A percentile compares a stretch with the other conserved stretches of the same genome.
These are phyloP conservation scores for Nigrograna mackinnonii DNA, from an alignment of 2,329 filamentous ascomycete genomes.

Conservation along the genomic window DNA sequence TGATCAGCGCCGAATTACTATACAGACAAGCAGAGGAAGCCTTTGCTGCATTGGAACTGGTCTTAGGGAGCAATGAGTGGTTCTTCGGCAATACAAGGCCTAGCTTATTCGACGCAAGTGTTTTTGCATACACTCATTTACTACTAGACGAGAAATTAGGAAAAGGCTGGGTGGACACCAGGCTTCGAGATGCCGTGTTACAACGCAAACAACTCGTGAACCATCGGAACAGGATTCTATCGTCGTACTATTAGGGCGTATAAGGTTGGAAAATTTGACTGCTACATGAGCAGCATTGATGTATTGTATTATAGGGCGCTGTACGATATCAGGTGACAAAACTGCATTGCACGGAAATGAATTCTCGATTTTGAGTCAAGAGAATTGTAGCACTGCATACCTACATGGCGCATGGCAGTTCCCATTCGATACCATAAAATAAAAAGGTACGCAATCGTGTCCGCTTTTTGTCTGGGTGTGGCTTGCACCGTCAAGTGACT, in stretches of 20 bases:
- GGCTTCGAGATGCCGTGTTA: slow-evolving; percentile 60
- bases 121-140: slow-evolving; percentile 89
- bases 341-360: too few species aligned
- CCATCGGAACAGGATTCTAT: slow-evolving; percentile 64
- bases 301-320: too few species aligned
- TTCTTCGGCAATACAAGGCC: slow-evolving; percentile 65
- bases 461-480: too few species aligned
- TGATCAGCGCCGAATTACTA: slow-evolving; percentile 60
- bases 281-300: too few species aligned
- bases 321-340: too few species aligned
- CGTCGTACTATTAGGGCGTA: slow-evolving; percentile 2
- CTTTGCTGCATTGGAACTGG: slow-evolving; percentile 62
- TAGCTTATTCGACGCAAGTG: slow-evolving; percentile 79
- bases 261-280: too few species aligned
- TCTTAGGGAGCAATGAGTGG: slow-evolving; percentile 62
- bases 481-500: slow-evolving; percentile 1
- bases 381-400: too few species aligned
- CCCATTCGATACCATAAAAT: slow-evolving; percentile 14
- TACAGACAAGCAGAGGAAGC: slow-evolving; percentile 65
- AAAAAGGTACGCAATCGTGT: slow-evolving; percentile 3
- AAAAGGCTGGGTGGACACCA: slow-evolving; percentile 63
- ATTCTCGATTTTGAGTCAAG: too few species aligned
- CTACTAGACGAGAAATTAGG: slow-evolving; percentile 67
- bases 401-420: slow-evolving; percentile 6
- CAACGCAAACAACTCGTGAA: slow-evolving; percentile 65